Evolutionary conservation across 768 basidiomycete genomes (phyloP).

Genomic region (Amanita polypyramis): DNA sequence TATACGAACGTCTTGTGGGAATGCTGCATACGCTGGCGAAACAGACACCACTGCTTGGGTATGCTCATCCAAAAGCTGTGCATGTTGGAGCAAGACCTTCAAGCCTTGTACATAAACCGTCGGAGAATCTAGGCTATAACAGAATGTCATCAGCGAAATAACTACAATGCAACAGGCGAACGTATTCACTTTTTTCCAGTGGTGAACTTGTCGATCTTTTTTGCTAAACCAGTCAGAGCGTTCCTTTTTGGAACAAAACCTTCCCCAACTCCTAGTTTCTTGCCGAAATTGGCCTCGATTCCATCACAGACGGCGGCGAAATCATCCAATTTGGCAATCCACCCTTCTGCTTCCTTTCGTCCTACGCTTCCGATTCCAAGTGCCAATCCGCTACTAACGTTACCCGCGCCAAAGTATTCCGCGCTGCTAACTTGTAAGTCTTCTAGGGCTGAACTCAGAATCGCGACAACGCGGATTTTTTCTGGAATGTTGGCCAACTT

Average conservation of each 20-base stretch:
- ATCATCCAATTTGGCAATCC: constrained; percentile 71
- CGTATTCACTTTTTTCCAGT: constrained; percentile 72
- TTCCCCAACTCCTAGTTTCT: constrained; percentile 84
- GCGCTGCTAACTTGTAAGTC: constrained; percentile 64
- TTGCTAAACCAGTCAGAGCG: constrained; percentile 65
- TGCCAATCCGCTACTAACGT: constrained; percentile 63
- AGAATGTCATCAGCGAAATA: background rate
- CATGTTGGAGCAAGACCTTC: constrained; percentile 58
- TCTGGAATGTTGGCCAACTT: constrained; percentile 75
- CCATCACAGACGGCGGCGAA: constrained; percentile 72
- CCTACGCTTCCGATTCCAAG: constrained; percentile 71
- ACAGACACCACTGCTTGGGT: constrained; percentile 60
- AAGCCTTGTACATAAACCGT: constrained; percentile 73
- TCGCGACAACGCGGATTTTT: constrained; percentile 78
- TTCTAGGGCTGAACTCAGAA: constrained; percentile 69
- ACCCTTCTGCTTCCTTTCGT: constrained; percentile 68
- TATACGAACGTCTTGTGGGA: constrained; percentile 51
- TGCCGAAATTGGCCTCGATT: constrained; percentile 72
- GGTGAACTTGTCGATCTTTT: constrained; percentile 74
- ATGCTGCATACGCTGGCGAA: constrained; percentile 64
- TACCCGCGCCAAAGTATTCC: constrained; percentile 70
- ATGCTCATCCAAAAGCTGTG: constrained; percentile 82
- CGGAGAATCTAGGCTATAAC: constrained; percentile 74
- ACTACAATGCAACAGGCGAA: background rate
- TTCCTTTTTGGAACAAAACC: constrained; percentile 78